Evolutionary conservation across 148 eudicot genomes (phyloP), one percentile per base, ranked within the genome.

Genomic region (Vaccinium macrocarpon): DNA sequence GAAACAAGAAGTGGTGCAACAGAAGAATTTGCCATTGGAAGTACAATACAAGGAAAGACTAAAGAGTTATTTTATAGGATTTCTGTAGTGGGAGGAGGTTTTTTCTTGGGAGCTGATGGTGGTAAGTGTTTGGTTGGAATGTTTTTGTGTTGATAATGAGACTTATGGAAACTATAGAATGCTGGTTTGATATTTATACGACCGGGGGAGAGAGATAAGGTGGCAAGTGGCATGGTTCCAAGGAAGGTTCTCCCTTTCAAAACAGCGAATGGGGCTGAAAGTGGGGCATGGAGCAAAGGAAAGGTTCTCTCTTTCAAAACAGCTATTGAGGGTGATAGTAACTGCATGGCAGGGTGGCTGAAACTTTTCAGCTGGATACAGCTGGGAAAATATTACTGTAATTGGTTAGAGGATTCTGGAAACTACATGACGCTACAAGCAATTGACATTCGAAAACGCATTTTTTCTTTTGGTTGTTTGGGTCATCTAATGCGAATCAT

Each of bases 321-420:
- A 64, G 29, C 29, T n/a, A n/a, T 3, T 66, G 72, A 15, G 35
- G 15, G 4, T 25, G 46, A 21, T 0, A 3, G 5, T 48, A 18
- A 16, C 10, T 19, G 49, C 46, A 42, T 42, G 19, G 6, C 5
- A 48, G 2, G 3, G 77, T 8, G 57, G 72, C 32, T 66, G 14
- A 29, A 56, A 56, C 38, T 85, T 85, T 74, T 72, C 56, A 85
- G 84, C 87, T 85, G 87, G 84, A 75, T 53, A 76, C 87, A 85
- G 87, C 64, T 85, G 61, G 77, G 64, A 29, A 42, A 5, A 42
- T 42, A 42, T n/a, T n/a, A n/a, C n/a, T n/a, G 6, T 42, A 42
- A 15, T 72, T 73, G 51, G 51, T 42, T 73, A 51, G 77, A 2
- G 50, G 42, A 42, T 38, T 73, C 51, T 73, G 13, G 51, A 79